These are phyloP conservation scores for Fusarium circinatum DNA, from an alignment of 2,329 filamentous ascomycete species.

Conservation along the genomic window DNA sequence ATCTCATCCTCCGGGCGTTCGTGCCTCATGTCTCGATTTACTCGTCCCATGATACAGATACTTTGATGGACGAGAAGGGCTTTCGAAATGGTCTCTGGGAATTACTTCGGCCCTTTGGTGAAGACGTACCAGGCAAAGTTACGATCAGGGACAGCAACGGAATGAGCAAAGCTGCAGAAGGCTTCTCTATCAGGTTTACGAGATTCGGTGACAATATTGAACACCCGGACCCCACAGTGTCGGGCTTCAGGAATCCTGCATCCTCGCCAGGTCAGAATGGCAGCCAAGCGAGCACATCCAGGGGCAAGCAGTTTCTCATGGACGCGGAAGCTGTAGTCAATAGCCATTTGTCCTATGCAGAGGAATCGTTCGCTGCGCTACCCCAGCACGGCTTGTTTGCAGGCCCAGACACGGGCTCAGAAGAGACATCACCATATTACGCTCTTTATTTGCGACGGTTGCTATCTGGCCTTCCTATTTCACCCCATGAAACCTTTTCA, in stretches of 20 bases:
- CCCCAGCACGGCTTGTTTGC: slow-evolving; percentile 52
- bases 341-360: slow-evolving; percentile 79
- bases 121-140: slow-evolving; percentile 86
- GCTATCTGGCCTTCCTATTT: slow-evolving; percentile 80
- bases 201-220: slow-evolving; percentile 71
- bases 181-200: slow-evolving; percentile 89
- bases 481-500: slow-evolving; percentile 90
- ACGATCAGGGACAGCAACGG: slow-evolving; percentile 91
- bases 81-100: slow-evolving; percentile 85
- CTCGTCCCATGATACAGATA: slow-evolving; percentile 86
- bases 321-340: slow-evolving; percentile 85
- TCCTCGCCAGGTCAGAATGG: slow-evolving; percentile 53
- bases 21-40: slow-evolving; percentile 90
- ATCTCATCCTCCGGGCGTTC: slow-evolving; percentile 83
- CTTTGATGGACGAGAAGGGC: slow-evolving; percentile 83
- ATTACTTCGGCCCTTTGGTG: slow-evolving; percentile 89
- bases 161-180: slow-evolving; percentile 82
- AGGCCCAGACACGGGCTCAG: slow-evolving; percentile 56
- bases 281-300: slow-evolving; percentile 42
- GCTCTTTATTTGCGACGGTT: slow-evolving; percentile 84
- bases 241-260: slow-evolving; percentile 42
- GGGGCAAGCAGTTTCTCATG: slow-evolving; percentile 55
- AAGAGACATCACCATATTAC: slow-evolving; percentile 80
- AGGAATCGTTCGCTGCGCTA: slow-evolving; percentile 62
- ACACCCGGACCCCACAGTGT: slow-evolving; percentile 55